Percentiles rank a stretch among this genome's conserved stretches.
These are phyloP conservation scores for Pleurotus tuoliensis DNA, from an alignment of 768 basidiomycete species.

Conservation along the genomic window DNA sequence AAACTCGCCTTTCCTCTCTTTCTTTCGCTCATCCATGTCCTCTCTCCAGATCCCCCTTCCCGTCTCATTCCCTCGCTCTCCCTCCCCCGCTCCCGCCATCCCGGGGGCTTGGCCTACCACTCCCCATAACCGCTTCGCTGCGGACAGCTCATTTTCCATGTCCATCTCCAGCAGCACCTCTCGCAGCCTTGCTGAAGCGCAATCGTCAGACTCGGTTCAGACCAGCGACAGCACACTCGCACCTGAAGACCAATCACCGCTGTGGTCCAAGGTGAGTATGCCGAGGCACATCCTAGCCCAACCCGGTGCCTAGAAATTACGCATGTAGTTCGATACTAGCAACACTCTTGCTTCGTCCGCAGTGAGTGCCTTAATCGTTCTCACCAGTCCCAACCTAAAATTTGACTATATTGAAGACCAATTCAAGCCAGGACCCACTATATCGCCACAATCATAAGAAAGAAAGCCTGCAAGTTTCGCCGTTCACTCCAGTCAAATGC, in stretches of 20 bases:
- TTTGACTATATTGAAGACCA: not conserved
- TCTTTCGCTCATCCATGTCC: constrained; percentile 9
- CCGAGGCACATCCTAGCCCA: too few relatives aligned
- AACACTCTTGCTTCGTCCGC: constrained; percentile 11
- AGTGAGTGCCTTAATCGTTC: constrained; percentile 11
- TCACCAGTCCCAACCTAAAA: not conserved
- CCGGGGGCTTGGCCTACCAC: constrained; percentile 45
- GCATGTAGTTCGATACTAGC: not conserved
- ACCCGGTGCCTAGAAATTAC: too few relatives aligned
- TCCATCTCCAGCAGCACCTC: not conserved
- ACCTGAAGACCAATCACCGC: not conserved
- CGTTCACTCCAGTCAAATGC: not conserved
- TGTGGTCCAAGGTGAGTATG: constrained; percentile 1
- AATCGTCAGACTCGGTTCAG: constrained; percentile 1
- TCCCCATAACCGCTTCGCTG: constrained; percentile 7
- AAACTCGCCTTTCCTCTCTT: constrained; percentile 2
- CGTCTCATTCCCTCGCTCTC: constrained; percentile 19
- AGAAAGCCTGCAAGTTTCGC: not conserved
- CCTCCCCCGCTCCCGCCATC: constrained; percentile 27
- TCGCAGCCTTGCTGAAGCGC: not conserved
- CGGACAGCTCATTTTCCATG: too few relatives aligned
- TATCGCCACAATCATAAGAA: not conserved
- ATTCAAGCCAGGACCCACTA: not conserved
- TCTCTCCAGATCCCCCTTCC: constrained; percentile 25
- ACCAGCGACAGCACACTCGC: not conserved